A percentile compares a stretch with the other conserved stretches of the same genome.
phyloP scores from a whole-genome alignment of 768 basidiomycete genomes.

The Mycena chlorophos region DNA sequence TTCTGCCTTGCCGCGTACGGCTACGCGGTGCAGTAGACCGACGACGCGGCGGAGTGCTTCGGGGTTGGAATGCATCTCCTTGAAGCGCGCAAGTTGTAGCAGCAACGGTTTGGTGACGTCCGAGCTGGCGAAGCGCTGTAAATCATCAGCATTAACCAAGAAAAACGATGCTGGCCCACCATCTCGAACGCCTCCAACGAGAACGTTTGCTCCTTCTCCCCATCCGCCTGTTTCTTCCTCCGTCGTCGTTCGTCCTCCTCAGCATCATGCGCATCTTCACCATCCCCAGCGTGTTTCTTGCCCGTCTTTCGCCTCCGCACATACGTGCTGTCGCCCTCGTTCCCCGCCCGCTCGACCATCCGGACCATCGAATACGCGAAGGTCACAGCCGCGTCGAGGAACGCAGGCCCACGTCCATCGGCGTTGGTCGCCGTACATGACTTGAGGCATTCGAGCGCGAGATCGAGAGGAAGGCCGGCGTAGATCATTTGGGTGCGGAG shows the following conservation, averaged over 20 bases:
- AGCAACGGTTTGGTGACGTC: slow-evolving; percentile 85
- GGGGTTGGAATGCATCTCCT: slow-evolving; percentile 64
- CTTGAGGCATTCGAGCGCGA: slow-evolving; percentile 74
- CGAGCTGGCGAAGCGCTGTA: slow-evolving; percentile 85
- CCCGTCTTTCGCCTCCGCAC: slow-evolving; percentile 65
- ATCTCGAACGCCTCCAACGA: slow-evolving; percentile 90
- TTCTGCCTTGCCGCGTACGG: slow-evolving; percentile 88
- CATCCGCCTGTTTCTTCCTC: slow-evolving; percentile 58
- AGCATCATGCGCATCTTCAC: slow-evolving; percentile 61
- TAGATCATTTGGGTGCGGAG: slow-evolving; percentile 92
- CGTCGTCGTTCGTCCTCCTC: slow-evolving; percentile 60
- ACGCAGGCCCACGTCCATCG: slow-evolving; percentile 59
- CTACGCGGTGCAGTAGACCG: slow-evolving; percentile 86
- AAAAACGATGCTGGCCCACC: slow-evolving; percentile 47
- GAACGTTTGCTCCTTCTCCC: slow-evolving; percentile 82
- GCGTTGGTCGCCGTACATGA: slow-evolving; percentile 75
- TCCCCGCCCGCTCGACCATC: slow-evolving; percentile 89
- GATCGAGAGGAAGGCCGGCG: slow-evolving; percentile 91
- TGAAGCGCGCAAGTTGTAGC: slow-evolving; percentile 79
- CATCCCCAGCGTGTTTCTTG: slow-evolving; percentile 52
- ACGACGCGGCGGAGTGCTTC: slow-evolving; percentile 92
- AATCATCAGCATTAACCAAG: slow-evolving; percentile 7
- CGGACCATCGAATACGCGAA: slow-evolving; percentile 82
- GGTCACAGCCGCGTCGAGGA: slow-evolving; percentile 83
- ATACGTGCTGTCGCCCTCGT: slow-evolving; percentile 71